Base-by-base conservation (phyloP, 345 rosid genomes). In the Geranium rotundifolium region DNA sequence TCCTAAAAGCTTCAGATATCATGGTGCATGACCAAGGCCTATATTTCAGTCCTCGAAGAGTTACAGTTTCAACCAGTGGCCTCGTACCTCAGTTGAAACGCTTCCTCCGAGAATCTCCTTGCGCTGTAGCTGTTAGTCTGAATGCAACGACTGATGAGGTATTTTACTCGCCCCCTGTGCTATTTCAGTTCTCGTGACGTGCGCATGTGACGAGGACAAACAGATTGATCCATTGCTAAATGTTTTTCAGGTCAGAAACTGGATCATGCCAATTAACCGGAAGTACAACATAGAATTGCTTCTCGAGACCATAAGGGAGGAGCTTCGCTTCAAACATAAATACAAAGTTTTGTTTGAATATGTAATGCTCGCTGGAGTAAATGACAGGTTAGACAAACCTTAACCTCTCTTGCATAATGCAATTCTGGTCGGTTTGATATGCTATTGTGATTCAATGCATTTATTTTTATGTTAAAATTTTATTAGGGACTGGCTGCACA, bases 101-200 rank as follows among this genome's bases (percentile, higher is more conserved):
- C 15, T 92, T 89, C 69, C 91, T 89, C 61, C 84, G 67, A 56
- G 95, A 84, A 71, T 92, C 90, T 4, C 81, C 63, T 58, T 92
- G 98, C 65, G 80, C 93, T 70, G 72, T 89, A 66, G 98, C 98
- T 72, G 97, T 92, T 68, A 92, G 98, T 79, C 82, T 89, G 64
- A 92, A 89, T 77, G 97, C 97, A 18, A 89, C 97, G 27, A 92
- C 97, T 5, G 98, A 87, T 77, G 96, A 89, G 95, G 97, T 87
- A 64, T n/a, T 16, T 66, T 59, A 65, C 73, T 65, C 49, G 54
- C 65, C 17, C 56, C 23, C 20, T 23, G 12, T 60, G 9, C 57
- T 66, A 17, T 61, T 64, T 62, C 20, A 54, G 56, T 37, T 17
- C 10, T 59, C 4, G 16, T 18, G 17, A 60, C 12, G n/a, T 19